Evolutionary conservation across 2,329 filamentous ascomycete genomes (phyloP), one percentile per base, ranked within the genome.

Genomic region (Pleomassaria siparia): DNA sequence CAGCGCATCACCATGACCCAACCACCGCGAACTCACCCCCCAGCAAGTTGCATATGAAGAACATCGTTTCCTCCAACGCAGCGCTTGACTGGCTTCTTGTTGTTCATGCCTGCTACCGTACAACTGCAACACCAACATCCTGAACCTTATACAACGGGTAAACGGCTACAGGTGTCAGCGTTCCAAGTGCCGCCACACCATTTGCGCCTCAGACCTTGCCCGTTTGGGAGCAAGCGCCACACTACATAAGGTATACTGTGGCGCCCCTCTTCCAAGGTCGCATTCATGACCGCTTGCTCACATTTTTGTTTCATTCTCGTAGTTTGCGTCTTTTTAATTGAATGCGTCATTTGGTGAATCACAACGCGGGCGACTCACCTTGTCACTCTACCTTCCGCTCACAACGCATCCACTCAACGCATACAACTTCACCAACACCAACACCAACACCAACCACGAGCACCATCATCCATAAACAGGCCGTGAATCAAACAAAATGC

Each of bases 171-270:
- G 35, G 18, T 24, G 35, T 22, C 35, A 22, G 35, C 35, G 35
- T 37, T 37, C 18, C 35, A 37, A 10, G 18, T 22, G 3, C 18
- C 35, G 35, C 35, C 35, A 37, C 35, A 37, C 35, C 35, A 37
- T 37, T 11, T 37, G n/a, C n/a, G 24, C 35, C n/a, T 9, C 35
- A 18, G 12, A 18, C 18, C 13, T 22, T 22, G n/a, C n/a, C 35
- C 20, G 35, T 37, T 37, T 37, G 18, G n/a, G 35, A 20, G 6
- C 35, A 11, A 37, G 35, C 35, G 35, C 35, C 18, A 21, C 20
- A 37, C 18, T 22, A 37, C 20, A 37, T n/a, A 24, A 37, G 18
- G 35, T 37, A 37, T 22, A 24, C 18, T 37, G 35, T 37, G 35
- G 35, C 35, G 35, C 35, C 6, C 25, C 21, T 6, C 18, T 22